These are phyloP conservation scores for Teratosphaeria nubilosa DNA, from an alignment of 2,329 filamentous ascomycete species.

Conservation along the genomic window DNA sequence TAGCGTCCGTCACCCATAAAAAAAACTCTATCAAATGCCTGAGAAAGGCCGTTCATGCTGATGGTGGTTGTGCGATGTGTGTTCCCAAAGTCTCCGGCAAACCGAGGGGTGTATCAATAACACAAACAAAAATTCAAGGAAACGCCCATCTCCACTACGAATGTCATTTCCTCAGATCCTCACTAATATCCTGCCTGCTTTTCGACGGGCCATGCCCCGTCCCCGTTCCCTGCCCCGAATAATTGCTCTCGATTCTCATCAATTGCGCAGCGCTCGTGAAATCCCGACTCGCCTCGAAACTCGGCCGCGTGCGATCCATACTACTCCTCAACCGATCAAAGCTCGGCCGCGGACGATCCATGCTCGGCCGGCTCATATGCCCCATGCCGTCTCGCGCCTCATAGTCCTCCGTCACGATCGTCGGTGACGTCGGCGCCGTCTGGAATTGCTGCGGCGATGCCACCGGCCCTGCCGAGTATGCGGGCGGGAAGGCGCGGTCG, in stretches of 20 bases:
- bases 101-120: background rate
- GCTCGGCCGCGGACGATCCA: slow-evolving; percentile 66
- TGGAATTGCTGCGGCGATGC: slow-evolving; percentile 21
- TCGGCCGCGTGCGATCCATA: slow-evolving; percentile 74
- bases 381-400: background rate
- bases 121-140: background rate
- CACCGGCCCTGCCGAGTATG: slow-evolving; percentile 6
- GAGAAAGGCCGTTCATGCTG: background rate
- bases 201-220: background rate
- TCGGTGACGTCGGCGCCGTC: slow-evolving; percentile 19
- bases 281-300: slow-evolving; percentile 79
- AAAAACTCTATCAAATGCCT: background rate
- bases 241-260: slow-evolving; percentile 58
- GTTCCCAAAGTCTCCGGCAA: no score
- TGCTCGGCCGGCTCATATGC: slow-evolving; percentile 39
- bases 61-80: no score
- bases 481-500: slow-evolving; percentile 30
- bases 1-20: background rate
- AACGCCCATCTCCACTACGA: background rate
- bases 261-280: slow-evolving; percentile 85
- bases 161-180: slow-evolving; percentile 3
- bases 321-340: slow-evolving; percentile 78
- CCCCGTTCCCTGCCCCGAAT: slow-evolving; percentile 4
- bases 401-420: slow-evolving; percentile 12
- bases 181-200: slow-evolving; percentile 8